These are phyloP conservation scores for Ramichloridium luteum DNA, from an alignment of 2,329 filamentous ascomycete species.

Conservation along the genomic window DNA sequence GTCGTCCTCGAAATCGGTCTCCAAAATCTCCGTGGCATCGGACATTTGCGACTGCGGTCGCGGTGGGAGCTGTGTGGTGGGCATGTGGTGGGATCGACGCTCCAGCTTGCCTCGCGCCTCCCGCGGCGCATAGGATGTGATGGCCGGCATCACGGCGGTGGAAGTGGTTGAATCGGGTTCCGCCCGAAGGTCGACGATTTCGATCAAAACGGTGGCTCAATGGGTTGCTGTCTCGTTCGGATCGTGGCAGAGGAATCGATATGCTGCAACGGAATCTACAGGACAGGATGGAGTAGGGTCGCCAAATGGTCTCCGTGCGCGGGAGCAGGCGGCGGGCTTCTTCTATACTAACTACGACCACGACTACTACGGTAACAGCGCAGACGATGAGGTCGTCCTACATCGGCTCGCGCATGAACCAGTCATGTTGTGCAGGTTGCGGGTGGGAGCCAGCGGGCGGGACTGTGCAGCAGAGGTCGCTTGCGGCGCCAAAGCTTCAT, in stretches of 20 bases:
- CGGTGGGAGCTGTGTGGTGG: constrained; percentile 5
- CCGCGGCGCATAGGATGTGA: constrained; percentile 33
- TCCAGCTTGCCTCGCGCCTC: constrained; percentile 37
- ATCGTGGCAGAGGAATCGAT: too few relatives aligned
- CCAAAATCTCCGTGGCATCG: constrained; percentile 63
- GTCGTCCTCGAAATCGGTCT: constrained; percentile 60
- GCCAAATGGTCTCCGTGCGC: constrained; percentile 29
- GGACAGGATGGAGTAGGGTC: too few relatives aligned
- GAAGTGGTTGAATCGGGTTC: background rate
- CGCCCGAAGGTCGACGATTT: too few relatives aligned
- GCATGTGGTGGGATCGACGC: constrained; percentile 30
- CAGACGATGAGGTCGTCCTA: too few relatives aligned
- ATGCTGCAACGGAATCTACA: constrained; percentile 19
- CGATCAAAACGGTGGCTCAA: constrained; percentile 1
- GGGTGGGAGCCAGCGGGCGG: too few relatives aligned
- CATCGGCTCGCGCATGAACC: background rate
- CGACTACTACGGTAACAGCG: too few relatives aligned
- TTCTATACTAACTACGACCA: constrained; percentile 36
- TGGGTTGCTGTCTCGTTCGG: constrained; percentile 3
- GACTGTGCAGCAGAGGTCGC: too few relatives aligned
- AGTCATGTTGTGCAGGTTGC: constrained; percentile 16
- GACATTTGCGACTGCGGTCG: constrained; percentile 38
- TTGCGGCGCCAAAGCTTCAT: too few relatives aligned
- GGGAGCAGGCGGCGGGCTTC: constrained; percentile 28
- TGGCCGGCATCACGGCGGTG: constrained; percentile 29